Evolutionary conservation across 257 asterid genomes (phyloP).

Genomic region (Anisodus acutangulus): DNA sequence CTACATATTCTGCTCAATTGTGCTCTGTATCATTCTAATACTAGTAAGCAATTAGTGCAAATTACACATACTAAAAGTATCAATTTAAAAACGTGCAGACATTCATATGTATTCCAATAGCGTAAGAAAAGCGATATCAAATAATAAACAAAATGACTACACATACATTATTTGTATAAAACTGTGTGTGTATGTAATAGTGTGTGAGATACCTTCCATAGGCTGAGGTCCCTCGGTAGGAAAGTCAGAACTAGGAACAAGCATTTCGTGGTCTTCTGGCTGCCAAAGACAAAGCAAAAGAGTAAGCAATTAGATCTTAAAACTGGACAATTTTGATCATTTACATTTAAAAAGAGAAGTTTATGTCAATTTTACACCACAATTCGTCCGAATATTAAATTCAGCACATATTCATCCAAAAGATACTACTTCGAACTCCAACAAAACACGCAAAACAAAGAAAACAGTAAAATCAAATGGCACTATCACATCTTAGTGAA

Average conservation of each 20-base stretch:
- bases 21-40: no score
- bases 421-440: constrained; percentile 1
- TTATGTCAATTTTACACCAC: not conserved
- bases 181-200: not conserved
- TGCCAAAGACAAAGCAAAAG: constrained; percentile 38
- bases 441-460: not conserved
- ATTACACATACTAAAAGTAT: no score
- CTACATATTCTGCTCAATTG: no score
- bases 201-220: constrained; percentile 63
- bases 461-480: not conserved
- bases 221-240: constrained; percentile 67
- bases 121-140: no score
- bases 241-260: constrained; percentile 63
- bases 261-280: constrained; percentile 71
- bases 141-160: no score
- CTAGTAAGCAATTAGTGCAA: no score
- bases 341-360: not conserved
- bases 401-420: constrained; percentile 8
- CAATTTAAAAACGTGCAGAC: no score
- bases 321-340: constrained; percentile 34
- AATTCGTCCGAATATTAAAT: not conserved
- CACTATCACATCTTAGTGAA: not conserved
- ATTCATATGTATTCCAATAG: no score
- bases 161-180: no score
- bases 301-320: constrained; percentile 44